A percentile compares a stretch with the other conserved stretches of the same genome.
Evolutionary conservation across 1,284 basidiomycete species (phyloP).

Genomic region (Tetrapyrgos nigripes): DNA sequence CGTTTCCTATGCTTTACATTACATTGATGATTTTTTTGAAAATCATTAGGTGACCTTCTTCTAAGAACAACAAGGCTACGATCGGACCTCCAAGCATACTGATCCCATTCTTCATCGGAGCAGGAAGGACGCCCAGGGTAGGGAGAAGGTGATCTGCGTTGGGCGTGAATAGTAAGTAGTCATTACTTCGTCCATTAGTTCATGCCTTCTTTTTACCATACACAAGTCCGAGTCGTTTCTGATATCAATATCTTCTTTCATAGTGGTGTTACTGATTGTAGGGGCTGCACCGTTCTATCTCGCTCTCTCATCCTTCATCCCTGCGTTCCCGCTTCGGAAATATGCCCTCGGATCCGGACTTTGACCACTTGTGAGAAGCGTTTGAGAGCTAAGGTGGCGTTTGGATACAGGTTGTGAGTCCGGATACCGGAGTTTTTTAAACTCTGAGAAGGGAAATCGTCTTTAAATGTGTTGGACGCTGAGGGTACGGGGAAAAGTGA

Average conservation of each 20-base stretch:
- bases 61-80: constrained; percentile 43
- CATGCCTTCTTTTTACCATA: neutral
- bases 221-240: no score
- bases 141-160: constrained; percentile 42
- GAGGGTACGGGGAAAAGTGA: constrained; percentile 36
- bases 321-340: constrained; percentile 27
- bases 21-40: no score
- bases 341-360: constrained; percentile 28
- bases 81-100: constrained; percentile 44
- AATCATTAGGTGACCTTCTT: constrained; percentile 43
- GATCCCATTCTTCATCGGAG: constrained; percentile 37
- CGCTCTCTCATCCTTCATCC: constrained; percentile 30
- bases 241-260: no score
- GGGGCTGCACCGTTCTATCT: constrained; percentile 41
- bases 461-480: constrained; percentile 39
- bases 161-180: constrained; percentile 50
- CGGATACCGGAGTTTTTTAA: constrained; percentile 50
- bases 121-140: constrained; percentile 46
- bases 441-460: constrained; percentile 29
- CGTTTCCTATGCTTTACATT: no score
- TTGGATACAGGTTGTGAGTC: constrained; percentile 38
- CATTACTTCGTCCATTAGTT: neutral
- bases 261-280: constrained; percentile 19
- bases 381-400: constrained; percentile 25
- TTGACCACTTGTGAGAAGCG: constrained; percentile 30